Conservation (phyloP, 768 basidiomycete species). For the Boletus pseudo-olivaceus region DNA sequence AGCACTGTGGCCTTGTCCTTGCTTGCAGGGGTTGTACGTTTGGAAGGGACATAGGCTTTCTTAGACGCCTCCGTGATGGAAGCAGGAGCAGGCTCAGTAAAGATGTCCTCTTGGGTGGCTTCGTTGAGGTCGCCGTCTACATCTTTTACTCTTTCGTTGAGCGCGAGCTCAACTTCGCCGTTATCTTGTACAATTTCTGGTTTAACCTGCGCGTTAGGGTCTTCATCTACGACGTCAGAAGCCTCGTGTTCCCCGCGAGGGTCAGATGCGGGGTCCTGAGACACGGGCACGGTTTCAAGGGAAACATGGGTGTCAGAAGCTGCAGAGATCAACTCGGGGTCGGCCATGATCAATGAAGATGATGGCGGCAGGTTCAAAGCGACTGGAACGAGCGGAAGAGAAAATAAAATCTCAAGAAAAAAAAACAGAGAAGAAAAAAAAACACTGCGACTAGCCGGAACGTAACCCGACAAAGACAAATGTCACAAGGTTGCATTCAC, state of each 20-base stretch:
- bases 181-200: slow-evolving; percentile 21
- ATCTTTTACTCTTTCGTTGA: slow-evolving; percentile 16
- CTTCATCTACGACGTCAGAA: slow-evolving; percentile 32
- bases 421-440: slow-evolving; percentile 12
- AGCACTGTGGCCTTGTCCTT: slow-evolving; percentile 37
- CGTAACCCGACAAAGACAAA: slow-evolving; percentile 6
- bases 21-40: slow-evolving; percentile 19
- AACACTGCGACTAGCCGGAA: slow-evolving; percentile 7
- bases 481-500: slow-evolving; percentile 9
- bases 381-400: slow-evolving; percentile 7
- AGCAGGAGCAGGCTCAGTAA: slow-evolving; percentile 14
- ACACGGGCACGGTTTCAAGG: slow-evolving; percentile 21
- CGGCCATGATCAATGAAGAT: slow-evolving; percentile 35
- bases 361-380: slow-evolving; percentile 10
- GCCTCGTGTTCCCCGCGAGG: slow-evolving; percentile 39
- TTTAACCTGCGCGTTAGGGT: slow-evolving; percentile 17
- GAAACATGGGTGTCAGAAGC: slow-evolving; percentile 19
- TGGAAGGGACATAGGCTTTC: slow-evolving; percentile 27
- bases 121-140: slow-evolving; percentile 16
- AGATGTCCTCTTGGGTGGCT: slow-evolving; percentile 23
- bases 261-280: slow-evolving; percentile 21
- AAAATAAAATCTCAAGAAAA: slow-evolving; percentile 7
- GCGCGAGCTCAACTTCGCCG: slow-evolving; percentile 11
- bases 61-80: slow-evolving; percentile 20
- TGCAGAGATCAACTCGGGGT: slow-evolving; percentile 28